Evolutionary conservation across 805 yeast species (phyloP).

Genomic region (Blastobotrys terrestris): DNA sequence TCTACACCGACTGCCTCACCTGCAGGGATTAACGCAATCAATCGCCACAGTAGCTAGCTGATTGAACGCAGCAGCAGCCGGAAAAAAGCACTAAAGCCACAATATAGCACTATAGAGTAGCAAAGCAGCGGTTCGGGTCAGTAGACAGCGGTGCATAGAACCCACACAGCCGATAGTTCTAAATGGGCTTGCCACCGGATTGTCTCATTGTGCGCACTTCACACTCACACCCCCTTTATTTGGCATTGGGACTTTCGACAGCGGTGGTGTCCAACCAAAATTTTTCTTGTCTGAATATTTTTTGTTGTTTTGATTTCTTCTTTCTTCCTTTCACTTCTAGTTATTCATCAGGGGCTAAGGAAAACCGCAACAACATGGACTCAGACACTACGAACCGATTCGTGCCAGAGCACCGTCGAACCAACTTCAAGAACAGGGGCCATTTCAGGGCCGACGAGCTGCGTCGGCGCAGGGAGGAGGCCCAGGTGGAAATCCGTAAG

Average conservation of each 20-base stretch:
- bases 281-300: slow-evolving; percentile 1
- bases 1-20: too few relatives aligned
- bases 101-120: too few relatives aligned
- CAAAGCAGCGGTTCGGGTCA: too few relatives aligned
- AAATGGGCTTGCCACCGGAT: not conserved
- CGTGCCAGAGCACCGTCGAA: slow-evolving; percentile 96
- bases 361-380: slow-evolving; percentile 15
- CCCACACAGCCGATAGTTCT: too few relatives aligned
- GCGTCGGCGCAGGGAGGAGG: slow-evolving; percentile 96
- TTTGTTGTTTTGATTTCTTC: not conserved
- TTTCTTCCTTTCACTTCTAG: not conserved
- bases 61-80: too few relatives aligned
- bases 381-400: slow-evolving; percentile 41
- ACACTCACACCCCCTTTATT: not conserved
- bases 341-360: not conserved
- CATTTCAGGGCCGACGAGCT: slow-evolving; percentile 92
- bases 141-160: too few relatives aligned
- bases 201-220: too few relatives aligned
- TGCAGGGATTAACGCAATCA: too few relatives aligned
- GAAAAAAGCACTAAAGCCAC: too few relatives aligned
- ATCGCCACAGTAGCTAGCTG: too few relatives aligned
- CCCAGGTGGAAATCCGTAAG: slow-evolving; percentile 93
- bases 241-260: not conserved
- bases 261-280: not conserved
- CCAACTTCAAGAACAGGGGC: slow-evolving; percentile 90